Evolutionary conservation across 306 rosid species (phyloP), one percentile per base, ranked within the genome.

Genomic region (Crataegus laevigata): DNA sequence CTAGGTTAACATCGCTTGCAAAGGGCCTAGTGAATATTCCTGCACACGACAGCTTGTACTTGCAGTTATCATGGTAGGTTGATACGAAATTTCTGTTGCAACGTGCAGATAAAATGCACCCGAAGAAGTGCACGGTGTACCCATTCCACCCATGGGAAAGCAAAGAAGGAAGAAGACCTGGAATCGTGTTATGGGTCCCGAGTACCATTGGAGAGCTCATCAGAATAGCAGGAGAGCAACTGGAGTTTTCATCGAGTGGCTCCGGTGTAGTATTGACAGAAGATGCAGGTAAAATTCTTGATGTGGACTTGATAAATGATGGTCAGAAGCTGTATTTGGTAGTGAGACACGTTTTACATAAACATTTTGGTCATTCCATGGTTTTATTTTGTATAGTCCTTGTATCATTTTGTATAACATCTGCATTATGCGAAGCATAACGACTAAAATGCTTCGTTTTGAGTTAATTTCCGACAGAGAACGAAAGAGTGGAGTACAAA

Each of bases 81-180:
- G 18, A 66, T 58, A 21, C 12, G 11, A 61, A 67, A 76, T 12
- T 71, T 58, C 22, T 19, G 55, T 60, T 32, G n/a, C 40, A 50
- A 66, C 79, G 78, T 78, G 78, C 93, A 94, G 96, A 79, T 43
- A 94, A 76, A 80, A 77, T 71, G 79, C 93, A 77, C 47, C 84
- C 79, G 12, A 90, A 77, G 81, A 94, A 90, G 75, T 94, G 99
- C 81, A 94, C 99, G 1, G 89, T 94, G 22, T 90, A 90, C 78
- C 96, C 99, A 43, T 94, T 83, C 83, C 96, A 90, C 60, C 97
- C 97, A 0, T 90, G 96, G 96, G 96, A 79, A 81, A 84, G 89
- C 47, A 77, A 85, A 83, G 96, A 94, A 62, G 50, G 66, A 24
- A 86, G 87, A 84, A 89, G 77, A 79, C 78, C 84, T 22, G 99